phyloP scores from a whole-genome alignment of 768 basidiomycete species.

The Pleurotus platypus region DNA sequence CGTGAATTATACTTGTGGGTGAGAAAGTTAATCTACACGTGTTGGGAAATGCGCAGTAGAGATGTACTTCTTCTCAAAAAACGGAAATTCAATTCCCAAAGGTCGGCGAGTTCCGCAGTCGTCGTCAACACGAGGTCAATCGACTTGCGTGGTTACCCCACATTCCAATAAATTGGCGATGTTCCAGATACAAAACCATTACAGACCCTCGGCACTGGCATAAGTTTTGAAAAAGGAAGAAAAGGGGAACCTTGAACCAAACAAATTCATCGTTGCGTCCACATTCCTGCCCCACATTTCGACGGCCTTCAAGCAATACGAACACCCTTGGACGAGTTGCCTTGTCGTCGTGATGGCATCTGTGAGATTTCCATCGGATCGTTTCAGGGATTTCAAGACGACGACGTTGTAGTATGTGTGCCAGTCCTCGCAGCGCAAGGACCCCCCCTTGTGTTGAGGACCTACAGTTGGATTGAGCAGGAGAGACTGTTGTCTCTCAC shows the following conservation, averaged over 20 bases:
- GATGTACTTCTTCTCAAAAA: no score
- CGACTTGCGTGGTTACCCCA: no score
- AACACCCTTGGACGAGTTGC: neutral
- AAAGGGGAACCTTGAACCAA: neutral
- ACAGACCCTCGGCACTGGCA: neutral
- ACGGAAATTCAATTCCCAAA: no score
- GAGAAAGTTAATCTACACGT: no score
- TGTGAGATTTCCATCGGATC: neutral
- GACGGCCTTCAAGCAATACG: neutral
- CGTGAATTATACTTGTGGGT: no score
- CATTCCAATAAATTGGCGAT: no score
- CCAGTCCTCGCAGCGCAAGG: neutral
- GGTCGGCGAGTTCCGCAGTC: no score
- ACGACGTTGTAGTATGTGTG: neutral
- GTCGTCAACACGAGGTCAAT: no score
- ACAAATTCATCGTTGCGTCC: neutral
- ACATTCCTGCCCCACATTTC: neutral
- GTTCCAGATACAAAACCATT: no score
- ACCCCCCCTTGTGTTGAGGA: neutral
- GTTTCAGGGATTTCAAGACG: neutral
- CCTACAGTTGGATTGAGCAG: neutral
- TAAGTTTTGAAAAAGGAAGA: neutral
- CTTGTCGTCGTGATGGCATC: neutral
- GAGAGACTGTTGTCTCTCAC: neutral
- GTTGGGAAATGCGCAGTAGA: no score